Evolutionary conservation across 139 green algal species (phyloP), one percentile per base, ranked within the genome.

Genomic region (Coelastrella sp.): DNA sequence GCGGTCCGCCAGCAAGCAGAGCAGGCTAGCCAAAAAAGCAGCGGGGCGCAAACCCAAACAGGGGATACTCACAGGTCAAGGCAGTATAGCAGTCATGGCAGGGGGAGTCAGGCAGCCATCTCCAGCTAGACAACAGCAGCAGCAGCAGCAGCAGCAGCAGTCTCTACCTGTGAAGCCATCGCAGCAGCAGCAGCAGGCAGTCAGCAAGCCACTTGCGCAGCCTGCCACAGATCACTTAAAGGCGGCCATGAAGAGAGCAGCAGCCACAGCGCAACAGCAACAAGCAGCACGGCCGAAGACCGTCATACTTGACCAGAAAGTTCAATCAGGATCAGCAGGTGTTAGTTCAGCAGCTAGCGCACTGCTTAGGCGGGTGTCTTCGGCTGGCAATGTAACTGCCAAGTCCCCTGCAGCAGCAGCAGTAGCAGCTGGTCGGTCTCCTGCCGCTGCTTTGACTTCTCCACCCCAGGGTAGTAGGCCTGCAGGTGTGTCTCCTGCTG

Each of bases 261-360:
- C 73, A 37, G 35, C 25, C 4, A 66, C 57, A 37, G 41, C 73
- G 4, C 73, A 81, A 50, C 73, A 81, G 34, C 25, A 38, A 23
- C 73, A 81, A n/a, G 73, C 43, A 23, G 73, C 73, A 11, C 48
- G 73, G 48, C 73, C 73, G 21, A 81, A 81, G 50, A 81, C 73
- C 23, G 73, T 81, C 2, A 81, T 81, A 38, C 73, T 81, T 17
- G 73, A 81, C 4, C 15, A 81, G 48, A 13, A 19, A 32, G 15
- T 37, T 57, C 30, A 21, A 50, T 27, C 62, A 69, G 62, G 9
- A 69, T 9, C n/a, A 38, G 34, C 73, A 81, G 40, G 19, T 62
- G 50, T 43, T 64, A 43, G 41, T 45, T 41, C 73, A 37, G 73
- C n/a, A 0, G 38, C 41, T 32, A 35, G 23, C 25, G 27, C 27